These are phyloP conservation scores for Paxillus involutus DNA, from an alignment of 768 basidiomycete species.

Conservation along the genomic window DNA sequence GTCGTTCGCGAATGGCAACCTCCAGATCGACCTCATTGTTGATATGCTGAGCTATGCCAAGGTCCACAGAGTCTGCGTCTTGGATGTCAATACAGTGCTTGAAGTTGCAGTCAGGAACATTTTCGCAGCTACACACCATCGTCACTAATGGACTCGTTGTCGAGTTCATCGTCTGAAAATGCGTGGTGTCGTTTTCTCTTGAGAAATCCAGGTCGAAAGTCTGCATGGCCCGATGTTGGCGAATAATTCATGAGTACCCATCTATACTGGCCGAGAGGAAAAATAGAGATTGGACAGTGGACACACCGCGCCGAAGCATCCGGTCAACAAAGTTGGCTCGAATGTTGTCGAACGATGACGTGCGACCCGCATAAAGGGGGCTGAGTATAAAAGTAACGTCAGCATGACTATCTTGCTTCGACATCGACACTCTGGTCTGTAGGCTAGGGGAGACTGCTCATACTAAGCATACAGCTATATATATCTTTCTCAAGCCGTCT, in stretches of 20 bases:
- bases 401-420: too few species aligned
- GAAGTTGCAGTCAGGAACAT: background rate
- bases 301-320: background rate
- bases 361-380: too few species aligned
- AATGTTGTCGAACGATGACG: too few species aligned
- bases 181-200: conserved; percentile 9
- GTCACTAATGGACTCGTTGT: conserved; percentile 7
- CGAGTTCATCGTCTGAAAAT: conserved; percentile 10
- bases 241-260: conserved; percentile 26
- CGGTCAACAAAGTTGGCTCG: too few species aligned
- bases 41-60: conserved; percentile 16
- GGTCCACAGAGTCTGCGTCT: conserved; percentile 14
- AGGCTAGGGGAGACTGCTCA: too few species aligned
- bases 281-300: background rate
- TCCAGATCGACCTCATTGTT: conserved; percentile 44
- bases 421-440: too few species aligned
- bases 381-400: too few species aligned
- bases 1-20: conserved; percentile 40
- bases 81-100: background rate
- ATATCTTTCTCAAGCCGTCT: too few species aligned
- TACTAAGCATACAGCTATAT: too few species aligned
- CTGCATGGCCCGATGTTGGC: conserved; percentile 14
- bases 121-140: conserved; percentile 16
- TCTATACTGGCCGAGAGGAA: conserved; percentile 9
- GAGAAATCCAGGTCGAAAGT: conserved; percentile 9